A percentile compares a stretch with the other conserved stretches of the same genome.
Evolutionary conservation across 495 filamentous ascomycete genomes (phyloP).

Genomic region (Daldinia decipiens): DNA sequence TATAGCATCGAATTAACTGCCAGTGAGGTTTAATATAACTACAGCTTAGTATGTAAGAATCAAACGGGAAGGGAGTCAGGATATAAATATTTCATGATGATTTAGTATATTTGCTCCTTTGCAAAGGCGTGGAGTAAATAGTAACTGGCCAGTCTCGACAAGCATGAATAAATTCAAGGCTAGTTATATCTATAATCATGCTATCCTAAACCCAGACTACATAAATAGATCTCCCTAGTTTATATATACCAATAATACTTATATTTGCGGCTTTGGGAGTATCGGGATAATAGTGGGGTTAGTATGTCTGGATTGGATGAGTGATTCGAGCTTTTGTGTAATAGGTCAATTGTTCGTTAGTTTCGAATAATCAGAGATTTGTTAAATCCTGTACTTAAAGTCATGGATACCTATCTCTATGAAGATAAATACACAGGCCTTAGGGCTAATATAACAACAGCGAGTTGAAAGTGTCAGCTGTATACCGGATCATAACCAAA

Average conservation of each 20-base stretch:
- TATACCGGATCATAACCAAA: not conserved
- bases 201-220: not conserved
- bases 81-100: too few species aligned
- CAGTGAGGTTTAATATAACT: too few species aligned
- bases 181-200: not conserved
- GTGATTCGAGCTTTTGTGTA: constrained; percentile 12
- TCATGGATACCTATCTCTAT: not conserved
- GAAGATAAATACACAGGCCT: not conserved
- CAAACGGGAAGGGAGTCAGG: too few species aligned
- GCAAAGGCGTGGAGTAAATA: not conserved
- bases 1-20: too few species aligned
- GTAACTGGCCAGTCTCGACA: not conserved
- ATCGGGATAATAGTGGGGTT: constrained; percentile 38
- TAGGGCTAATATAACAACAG: not conserved
- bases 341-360: not conserved
- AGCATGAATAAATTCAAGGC: not conserved
- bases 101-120: too few species aligned
- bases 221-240: too few species aligned
- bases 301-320: not conserved
- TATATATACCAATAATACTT: constrained; percentile 32
- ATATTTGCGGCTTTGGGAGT: too few species aligned
- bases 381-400: not conserved
- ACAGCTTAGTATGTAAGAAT: too few species aligned
- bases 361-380: not conserved
- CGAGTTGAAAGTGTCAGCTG: not conserved